phyloP scores from a whole-genome alignment of 495 filamentous ascomycete species.

The Daldinia concentrica region DNA sequence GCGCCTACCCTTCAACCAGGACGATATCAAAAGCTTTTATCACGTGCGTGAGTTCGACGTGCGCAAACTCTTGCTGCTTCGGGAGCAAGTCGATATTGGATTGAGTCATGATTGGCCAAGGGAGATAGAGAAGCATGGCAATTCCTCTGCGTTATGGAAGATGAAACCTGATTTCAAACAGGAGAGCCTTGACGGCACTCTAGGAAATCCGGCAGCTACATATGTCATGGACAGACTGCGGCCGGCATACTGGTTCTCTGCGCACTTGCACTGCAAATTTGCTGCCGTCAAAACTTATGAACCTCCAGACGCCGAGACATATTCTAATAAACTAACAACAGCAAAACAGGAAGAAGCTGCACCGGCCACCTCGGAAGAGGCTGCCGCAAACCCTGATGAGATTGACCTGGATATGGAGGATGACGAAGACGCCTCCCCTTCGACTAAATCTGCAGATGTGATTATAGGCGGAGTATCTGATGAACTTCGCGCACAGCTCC shows the following conservation, averaged over 20 bases:
- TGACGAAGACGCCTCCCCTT: constrained; percentile 52
- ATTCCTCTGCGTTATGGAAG: constrained; percentile 68
- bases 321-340: constrained; percentile 6
- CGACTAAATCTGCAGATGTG: not conserved
- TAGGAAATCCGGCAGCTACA: constrained; percentile 81
- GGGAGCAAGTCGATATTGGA: constrained; percentile 85
- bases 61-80: constrained; percentile 85
- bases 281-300: constrained; percentile 74
- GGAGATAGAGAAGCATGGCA: constrained; percentile 77
- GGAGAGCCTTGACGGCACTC: constrained; percentile 74
- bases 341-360: constrained; percentile 8
- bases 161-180: constrained; percentile 75
- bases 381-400: constrained; percentile 58
- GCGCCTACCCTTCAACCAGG: constrained; percentile 79
- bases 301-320: constrained; percentile 25
- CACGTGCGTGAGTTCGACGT: constrained; percentile 91
- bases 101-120: constrained; percentile 96
- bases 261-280: constrained; percentile 90
- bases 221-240: constrained; percentile 81
- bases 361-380: not conserved
- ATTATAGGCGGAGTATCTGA: constrained; percentile 63
- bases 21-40: constrained; percentile 81
- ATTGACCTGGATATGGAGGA: constrained; percentile 65
- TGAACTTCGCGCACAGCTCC: constrained; percentile 71
- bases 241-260: constrained; percentile 91